A percentile compares a stretch with the other conserved stretches of the same genome.
Conservation (phyloP, 305 asterid species). For the Fraxinus angustifolia region DNA sequence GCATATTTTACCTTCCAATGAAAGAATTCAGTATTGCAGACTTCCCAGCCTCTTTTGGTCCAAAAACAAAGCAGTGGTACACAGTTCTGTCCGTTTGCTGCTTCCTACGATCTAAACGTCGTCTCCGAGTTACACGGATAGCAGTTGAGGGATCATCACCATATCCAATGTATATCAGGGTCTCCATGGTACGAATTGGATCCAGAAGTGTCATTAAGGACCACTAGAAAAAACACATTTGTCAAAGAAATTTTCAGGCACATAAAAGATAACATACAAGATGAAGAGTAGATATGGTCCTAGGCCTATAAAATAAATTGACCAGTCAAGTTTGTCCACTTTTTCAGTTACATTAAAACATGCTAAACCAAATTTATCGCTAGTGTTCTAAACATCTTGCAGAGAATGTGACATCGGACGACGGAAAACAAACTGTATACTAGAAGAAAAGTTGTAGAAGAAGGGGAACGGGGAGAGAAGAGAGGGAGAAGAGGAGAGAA, state of each 20-base stretch:
- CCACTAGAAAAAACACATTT: conserved; percentile 58
- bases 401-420: neutral
- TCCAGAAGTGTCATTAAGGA: conserved; percentile 91
- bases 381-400: neutral
- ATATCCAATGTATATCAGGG: conserved; percentile 84
- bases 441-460: conserved; percentile 10
- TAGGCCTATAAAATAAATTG: neutral
- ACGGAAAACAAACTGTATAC: neutral
- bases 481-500: neutral
- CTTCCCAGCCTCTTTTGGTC: conserved; percentile 87
- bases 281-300: conserved; percentile 3
- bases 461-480: neutral
- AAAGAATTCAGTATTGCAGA: conserved; percentile 73
- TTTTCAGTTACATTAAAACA: neutral
- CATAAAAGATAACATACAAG: neutral
- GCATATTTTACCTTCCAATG: conserved; percentile 59
- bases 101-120: conserved; percentile 83
- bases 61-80: conserved; percentile 91
- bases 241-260: conserved; percentile 13
- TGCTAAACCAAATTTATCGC: neutral
- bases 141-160: conserved; percentile 85
- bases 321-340: neutral
- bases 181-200: conserved; percentile 73
- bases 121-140: conserved; percentile 75
- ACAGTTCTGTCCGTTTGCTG: conserved; percentile 77